Conservation (phyloP, 2,329 filamentous ascomycete genomes). For the Colletotrichum gloeosporioides region DNA sequence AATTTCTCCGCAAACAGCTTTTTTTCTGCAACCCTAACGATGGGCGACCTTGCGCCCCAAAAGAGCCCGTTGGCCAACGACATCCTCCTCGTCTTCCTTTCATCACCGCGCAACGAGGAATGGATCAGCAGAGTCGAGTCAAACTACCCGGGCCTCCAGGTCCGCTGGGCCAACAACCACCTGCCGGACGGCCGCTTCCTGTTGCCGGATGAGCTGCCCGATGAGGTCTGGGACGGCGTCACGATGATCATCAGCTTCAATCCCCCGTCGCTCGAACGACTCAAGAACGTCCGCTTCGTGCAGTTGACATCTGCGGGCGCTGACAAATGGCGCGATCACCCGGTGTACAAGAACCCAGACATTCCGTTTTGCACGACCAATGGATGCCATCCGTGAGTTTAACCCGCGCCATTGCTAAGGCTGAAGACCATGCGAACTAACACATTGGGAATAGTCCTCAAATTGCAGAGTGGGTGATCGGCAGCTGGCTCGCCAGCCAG, state of each 20-base stretch:
- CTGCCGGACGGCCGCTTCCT: conserved; percentile 21
- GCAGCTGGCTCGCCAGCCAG: conserved; percentile 35
- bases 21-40: neutral
- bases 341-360: conserved; percentile 35
- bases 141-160: conserved; percentile 41
- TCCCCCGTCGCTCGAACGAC: conserved; percentile 33
- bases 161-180: conserved; percentile 36
- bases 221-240: conserved; percentile 42
- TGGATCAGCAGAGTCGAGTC: conserved; percentile 39
- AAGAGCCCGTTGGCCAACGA: conserved; percentile 36
- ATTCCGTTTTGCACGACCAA: conserved; percentile 46
- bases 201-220: conserved; percentile 29
- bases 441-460: conserved; percentile 31
- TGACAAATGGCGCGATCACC: conserved; percentile 43
- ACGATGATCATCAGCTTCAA: conserved; percentile 41
- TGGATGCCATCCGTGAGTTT: conserved; percentile 45
- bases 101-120: conserved; percentile 29
- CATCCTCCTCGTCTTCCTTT: conserved; percentile 43
- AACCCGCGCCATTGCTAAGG: fast-evolving
- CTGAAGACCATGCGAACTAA: neutral
- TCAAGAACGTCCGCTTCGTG: conserved; percentile 46
- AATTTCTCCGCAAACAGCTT: neutral
- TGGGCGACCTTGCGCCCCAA: neutral
- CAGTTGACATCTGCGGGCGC: conserved; percentile 50
- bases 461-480: conserved; percentile 47